These are phyloP conservation scores for Zelopaecilomyces penicillatus DNA, from an alignment of 2,329 filamentous ascomycete species.

Conservation along the genomic window DNA sequence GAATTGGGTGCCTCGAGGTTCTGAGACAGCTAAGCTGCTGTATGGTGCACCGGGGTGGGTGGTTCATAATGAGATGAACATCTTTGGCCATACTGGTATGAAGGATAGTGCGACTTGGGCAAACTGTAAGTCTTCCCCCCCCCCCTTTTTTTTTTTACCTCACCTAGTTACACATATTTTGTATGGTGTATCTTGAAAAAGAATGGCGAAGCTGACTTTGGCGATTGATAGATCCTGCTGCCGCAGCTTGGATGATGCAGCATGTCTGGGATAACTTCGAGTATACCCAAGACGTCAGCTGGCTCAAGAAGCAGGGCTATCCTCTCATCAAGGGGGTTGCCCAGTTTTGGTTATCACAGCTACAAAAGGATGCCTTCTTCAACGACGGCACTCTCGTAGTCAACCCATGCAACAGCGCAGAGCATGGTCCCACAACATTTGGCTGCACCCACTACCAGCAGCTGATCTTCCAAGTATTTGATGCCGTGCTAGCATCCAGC, in stretches of 20 bases:
- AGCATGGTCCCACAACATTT: slow-evolving; percentile 46
- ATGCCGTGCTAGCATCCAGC: slow-evolving; percentile 24
- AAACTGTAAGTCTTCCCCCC: slow-evolving; percentile 17
- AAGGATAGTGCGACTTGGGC: slow-evolving; percentile 16
- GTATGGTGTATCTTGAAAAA: no score
- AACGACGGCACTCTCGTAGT: slow-evolving; percentile 45
- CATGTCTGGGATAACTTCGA: slow-evolving; percentile 50
- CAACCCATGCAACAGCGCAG: slow-evolving; percentile 51
- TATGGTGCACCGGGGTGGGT: slow-evolving; percentile 50
- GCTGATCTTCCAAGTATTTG: slow-evolving; percentile 36
- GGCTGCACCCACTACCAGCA: slow-evolving; percentile 47
- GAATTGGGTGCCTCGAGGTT: slow-evolving; percentile 45
- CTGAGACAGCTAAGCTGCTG: slow-evolving; percentile 42
- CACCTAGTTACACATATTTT: no score
- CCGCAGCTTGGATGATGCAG: slow-evolving; percentile 51
- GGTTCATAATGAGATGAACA: slow-evolving; percentile 49
- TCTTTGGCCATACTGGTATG: slow-evolving; percentile 45
- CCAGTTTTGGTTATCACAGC: slow-evolving; percentile 47
- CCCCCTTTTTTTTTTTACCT: not conserved
- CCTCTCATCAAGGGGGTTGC: slow-evolving; percentile 45
- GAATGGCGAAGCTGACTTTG: not conserved
- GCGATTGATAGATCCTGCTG: slow-evolving; percentile 28
- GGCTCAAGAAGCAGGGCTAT: slow-evolving; percentile 40
- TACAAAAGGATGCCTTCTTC: slow-evolving; percentile 40
- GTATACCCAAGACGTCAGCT: slow-evolving; percentile 39